Evolutionary conservation across 1,284 basidiomycete genomes (phyloP), one percentile per base, ranked within the genome.

Genomic region (Cerioporus squamosus): DNA sequence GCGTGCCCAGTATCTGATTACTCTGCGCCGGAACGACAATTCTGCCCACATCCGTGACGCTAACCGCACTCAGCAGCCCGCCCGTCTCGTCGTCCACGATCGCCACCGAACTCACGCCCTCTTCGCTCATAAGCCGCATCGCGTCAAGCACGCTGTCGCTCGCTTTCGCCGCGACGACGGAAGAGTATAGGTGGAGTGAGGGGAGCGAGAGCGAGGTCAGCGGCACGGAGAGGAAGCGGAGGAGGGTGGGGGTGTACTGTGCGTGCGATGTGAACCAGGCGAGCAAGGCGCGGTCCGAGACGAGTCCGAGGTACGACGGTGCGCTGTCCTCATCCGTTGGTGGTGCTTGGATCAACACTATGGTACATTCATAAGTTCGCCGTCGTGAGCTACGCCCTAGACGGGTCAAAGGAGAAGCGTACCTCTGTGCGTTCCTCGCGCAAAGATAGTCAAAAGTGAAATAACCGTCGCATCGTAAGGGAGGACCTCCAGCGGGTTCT

Each of bases 121-220:
- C 81, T 62, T 90, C 87, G 66, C 88, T 90, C 90, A 92, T 91
- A 29, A 88, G 75, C 57, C 77, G 82, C 90, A 92, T 92, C 5
- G 89, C 89, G 70, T 91, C 86, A 33, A 91, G 75, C 18, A 91
- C 85, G 20, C 79, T 78, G 3, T 82, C 81, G 18, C 75, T 79
- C 42, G 87, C 82, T 7, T 79, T 78, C 9, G 83, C 74, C 5
- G 86, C 80, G 10, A 91, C 75, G 17, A 92, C 86, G 2, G 83
- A 79, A 4, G 79, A 67, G 63, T 85, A 83, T 26, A 90, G 76
- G 63, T 85, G 80, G 6, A 91, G 70, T 3, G 87, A 89, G 18
- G 89, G 87, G 15, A 91, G 79, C 4, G 82, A 75, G n/a, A 88
- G 74, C 2, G 79, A 75, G 47, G 75, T 72, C 10, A 91, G 79